These are phyloP conservation scores for Lentinula detonsa DNA, from an alignment of 768 basidiomycete genomes.

Conservation along the genomic window DNA sequence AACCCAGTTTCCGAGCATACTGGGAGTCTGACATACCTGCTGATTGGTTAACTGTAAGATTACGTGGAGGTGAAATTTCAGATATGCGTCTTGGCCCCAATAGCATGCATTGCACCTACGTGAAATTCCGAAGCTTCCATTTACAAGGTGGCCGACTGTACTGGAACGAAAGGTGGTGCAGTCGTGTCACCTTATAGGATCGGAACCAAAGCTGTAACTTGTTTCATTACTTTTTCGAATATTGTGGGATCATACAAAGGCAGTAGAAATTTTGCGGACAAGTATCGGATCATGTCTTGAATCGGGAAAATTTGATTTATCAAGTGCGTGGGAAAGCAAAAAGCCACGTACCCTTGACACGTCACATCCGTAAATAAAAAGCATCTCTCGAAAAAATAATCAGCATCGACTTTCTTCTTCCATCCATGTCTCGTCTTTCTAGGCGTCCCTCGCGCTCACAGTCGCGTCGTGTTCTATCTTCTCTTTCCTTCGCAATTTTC, in stretches of 20 bases:
- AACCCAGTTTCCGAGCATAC: too few species aligned
- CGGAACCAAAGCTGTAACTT: too few species aligned
- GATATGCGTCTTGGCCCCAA: too few species aligned
- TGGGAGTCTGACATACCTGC: too few species aligned
- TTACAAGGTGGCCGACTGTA: too few species aligned
- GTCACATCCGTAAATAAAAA: neutral
- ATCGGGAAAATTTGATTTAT: neutral
- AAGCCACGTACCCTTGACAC: conserved; percentile 1
- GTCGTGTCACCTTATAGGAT: too few species aligned
- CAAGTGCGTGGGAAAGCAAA: neutral
- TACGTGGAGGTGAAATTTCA: too few species aligned
- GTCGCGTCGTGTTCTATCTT: conserved; percentile 49
- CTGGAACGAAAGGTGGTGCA: too few species aligned
- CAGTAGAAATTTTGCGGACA: neutral
- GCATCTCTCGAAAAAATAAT: neutral
- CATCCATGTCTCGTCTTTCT: conserved; percentile 29
- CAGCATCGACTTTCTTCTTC: neutral
- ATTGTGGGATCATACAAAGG: neutral
- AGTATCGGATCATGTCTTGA: neutral
- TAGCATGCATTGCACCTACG: too few species aligned
- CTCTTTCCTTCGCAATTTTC: conserved; percentile 55
- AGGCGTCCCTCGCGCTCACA: conserved; percentile 53
- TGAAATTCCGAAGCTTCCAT: too few species aligned
- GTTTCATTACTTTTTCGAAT: too few species aligned
- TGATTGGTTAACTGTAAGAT: too few species aligned